Percentiles rank a stretch among this genome's conserved stretches.
phyloP scores from a whole-genome alignment of 1,284 basidiomycete species.

The Cryptococcus sp. region DNA sequence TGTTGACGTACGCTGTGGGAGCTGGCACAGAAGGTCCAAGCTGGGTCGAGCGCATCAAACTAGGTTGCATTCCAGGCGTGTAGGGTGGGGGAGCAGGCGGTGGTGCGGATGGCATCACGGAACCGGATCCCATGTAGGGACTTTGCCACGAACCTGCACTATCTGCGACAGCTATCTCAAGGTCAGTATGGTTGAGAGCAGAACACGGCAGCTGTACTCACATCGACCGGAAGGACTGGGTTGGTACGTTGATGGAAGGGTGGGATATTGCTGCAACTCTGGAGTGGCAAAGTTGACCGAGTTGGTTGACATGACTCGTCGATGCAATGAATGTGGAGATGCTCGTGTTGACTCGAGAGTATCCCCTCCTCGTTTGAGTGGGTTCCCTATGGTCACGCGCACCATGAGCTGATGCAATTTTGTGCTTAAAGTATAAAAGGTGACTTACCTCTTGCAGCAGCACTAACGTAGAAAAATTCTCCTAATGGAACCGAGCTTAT shows the following conservation, averaged over 20 bases:
- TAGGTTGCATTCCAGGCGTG: constrained; percentile 34
- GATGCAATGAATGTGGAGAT: constrained; percentile 25
- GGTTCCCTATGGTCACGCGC: constrained; percentile 2
- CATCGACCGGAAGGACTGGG: constrained; percentile 16
- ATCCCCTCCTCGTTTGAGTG: constrained; percentile 32
- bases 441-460: constrained; percentile 20
- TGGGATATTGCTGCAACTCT: constrained; percentile 18
- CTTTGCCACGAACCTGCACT: constrained; percentile 15
- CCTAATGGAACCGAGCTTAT: constrained; percentile 37
- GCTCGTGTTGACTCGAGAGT: constrained; percentile 24
- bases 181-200: neutral
- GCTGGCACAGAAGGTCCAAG: constrained; percentile 21
- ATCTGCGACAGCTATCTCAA: constrained; percentile 9
- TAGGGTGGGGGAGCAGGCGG: constrained; percentile 12
- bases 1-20: constrained; percentile 25
- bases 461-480: constrained; percentile 34
- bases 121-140: constrained; percentile 12
- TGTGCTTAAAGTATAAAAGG: neutral
- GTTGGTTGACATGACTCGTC: constrained; percentile 24
- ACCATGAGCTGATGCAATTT: neutral
- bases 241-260: constrained; percentile 15
- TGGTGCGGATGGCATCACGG: constrained; percentile 9
- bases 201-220: constrained; percentile 7
- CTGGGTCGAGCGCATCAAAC: constrained; percentile 48
- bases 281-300: constrained; percentile 15